Base-by-base conservation (phyloP, 345 rosid genomes). In the Dipteronia dyeriana region DNA sequence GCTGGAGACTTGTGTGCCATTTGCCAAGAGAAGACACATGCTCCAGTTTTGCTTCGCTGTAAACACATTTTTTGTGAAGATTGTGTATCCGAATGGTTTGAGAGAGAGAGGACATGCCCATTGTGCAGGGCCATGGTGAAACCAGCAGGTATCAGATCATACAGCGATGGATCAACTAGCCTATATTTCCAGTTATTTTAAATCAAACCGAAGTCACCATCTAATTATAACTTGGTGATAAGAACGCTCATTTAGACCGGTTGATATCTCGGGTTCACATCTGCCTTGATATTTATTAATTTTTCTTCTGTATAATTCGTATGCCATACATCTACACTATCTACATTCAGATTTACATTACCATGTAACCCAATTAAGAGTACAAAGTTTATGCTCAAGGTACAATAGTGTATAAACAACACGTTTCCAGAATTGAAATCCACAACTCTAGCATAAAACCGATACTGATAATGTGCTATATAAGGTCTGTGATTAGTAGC, bases 11-110 rank as follows among this genome's bases (percentile, higher is more conserved):
- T 94, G 56, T 96, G 98, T 80, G 98, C 98, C 74, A 96, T 94
- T 67, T 96, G 99, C 86, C 99, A 94, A 88, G 98, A 94, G 84
- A 96, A 96, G 90, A 96, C 92, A 98, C 97, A 96, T 75, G 90
- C 93, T 65, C 99, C 99, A 11, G 78, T 96, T 78, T 85, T 96
- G 76, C 98, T 96, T 70, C 92, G 93, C n/a, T 96, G 98, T 79
- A 92, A 94, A 83, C 99, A 96, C 88, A 86, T 97, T 70, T 97
- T 97, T 80, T 97, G 99, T 29, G 98, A 97, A 87, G 99, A 97
- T 78, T 94, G 98, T 78, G 99, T 92, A 60, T 92, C 99, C 5
- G 99, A 97, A 74, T 97, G 99, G 99, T 94, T 96, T 81, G 99
- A 96, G 87, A 90, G 99, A 86, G 99, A 94, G 80, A 83, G 99